phyloP scores from a whole-genome alignment of 2,329 filamentous ascomycete species.

The Fusarium sp. region DNA sequence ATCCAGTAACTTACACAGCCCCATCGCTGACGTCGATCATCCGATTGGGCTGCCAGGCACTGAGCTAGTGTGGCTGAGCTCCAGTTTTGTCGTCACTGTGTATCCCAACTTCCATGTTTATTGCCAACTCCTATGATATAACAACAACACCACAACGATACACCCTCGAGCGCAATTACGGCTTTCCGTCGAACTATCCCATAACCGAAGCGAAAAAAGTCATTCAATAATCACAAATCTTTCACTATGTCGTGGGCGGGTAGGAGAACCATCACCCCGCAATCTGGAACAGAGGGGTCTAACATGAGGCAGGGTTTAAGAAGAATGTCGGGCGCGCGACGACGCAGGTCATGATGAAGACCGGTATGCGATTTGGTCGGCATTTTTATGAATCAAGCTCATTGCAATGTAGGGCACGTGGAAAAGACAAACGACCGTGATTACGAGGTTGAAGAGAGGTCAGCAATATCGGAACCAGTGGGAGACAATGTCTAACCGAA shows the following conservation, averaged over 20 bases:
- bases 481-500: constrained; percentile 39
- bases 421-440: constrained; percentile 99
- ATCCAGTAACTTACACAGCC: constrained; percentile 32
- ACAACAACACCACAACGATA: constrained; percentile 34
- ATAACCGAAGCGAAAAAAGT: constrained; percentile 19
- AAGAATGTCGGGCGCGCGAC: constrained; percentile 99
- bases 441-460: constrained; percentile 97
- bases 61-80: constrained; percentile 51
- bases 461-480: constrained; percentile 34
- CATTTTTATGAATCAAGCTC: constrained; percentile 10
- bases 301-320: constrained; percentile 63
- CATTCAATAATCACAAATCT: constrained; percentile 33
- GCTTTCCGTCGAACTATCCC: constrained; percentile 19
- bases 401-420: constrained; percentile 77
- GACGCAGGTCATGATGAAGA: constrained; percentile 99
- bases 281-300: constrained; percentile 49
- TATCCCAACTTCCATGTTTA: constrained; percentile 41
- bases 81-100: constrained; percentile 51
- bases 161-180: constrained; percentile 34
- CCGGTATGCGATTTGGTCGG: constrained; percentile 66
- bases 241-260: constrained; percentile 78
- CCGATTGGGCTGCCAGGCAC: constrained; percentile 48
- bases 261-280: constrained; percentile 55
- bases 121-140: constrained; percentile 40
- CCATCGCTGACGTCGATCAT: constrained; percentile 51